These are phyloP conservation scores for Proliferodiscus dingleyae DNA, from an alignment of 2,329 filamentous ascomycete species.

Conservation along the genomic window DNA sequence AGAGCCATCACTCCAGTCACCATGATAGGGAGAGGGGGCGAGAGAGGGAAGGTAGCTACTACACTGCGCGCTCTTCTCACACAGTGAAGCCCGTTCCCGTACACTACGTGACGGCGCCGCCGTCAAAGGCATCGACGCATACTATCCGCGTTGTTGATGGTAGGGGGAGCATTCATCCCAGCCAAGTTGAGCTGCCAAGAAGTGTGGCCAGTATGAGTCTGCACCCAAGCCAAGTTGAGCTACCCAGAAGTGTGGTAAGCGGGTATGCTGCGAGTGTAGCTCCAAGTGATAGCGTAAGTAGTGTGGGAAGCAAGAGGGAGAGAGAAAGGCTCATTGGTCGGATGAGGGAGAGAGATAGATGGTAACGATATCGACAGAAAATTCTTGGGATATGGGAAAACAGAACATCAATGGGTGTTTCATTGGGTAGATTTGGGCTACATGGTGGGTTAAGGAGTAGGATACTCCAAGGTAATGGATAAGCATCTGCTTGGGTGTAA, in stretches of 20 bases:
- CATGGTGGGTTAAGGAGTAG: too few species aligned
- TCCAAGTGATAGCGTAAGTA: slow-evolving; percentile 59
- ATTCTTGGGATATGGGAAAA: not conserved
- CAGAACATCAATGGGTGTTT: too few species aligned
- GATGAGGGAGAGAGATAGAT: slow-evolving; percentile 14
- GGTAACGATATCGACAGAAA: slow-evolving; percentile 8
- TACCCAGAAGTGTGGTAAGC: slow-evolving; percentile 19
- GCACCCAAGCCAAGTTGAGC: slow-evolving; percentile 17
- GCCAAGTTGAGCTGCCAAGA: slow-evolving; percentile 16
- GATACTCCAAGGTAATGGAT: too few species aligned
- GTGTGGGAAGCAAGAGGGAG: slow-evolving; percentile 42
- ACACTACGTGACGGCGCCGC: slow-evolving; percentile 1
- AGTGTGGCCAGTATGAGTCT: slow-evolving; percentile 9
- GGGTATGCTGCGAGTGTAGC: slow-evolving; percentile 49
- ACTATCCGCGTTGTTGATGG: not conserved
- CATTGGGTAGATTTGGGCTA: too few species aligned
- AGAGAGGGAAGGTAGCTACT: not conserved
- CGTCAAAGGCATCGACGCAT: not conserved
- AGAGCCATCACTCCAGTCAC: not conserved
- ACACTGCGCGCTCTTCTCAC: slow-evolving; percentile 2
- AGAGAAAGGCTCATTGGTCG: slow-evolving; percentile 21
- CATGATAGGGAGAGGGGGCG: not conserved
- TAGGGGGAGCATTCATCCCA: slow-evolving; percentile 3
- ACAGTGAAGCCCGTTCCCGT: not conserved
- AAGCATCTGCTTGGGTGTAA: too few species aligned